A percentile compares a stretch with the other conserved stretches of the same genome.
phyloP scores from a whole-genome alignment of 2,329 filamentous ascomycete genomes.

The Colletotrichum euphorbiae region DNA sequence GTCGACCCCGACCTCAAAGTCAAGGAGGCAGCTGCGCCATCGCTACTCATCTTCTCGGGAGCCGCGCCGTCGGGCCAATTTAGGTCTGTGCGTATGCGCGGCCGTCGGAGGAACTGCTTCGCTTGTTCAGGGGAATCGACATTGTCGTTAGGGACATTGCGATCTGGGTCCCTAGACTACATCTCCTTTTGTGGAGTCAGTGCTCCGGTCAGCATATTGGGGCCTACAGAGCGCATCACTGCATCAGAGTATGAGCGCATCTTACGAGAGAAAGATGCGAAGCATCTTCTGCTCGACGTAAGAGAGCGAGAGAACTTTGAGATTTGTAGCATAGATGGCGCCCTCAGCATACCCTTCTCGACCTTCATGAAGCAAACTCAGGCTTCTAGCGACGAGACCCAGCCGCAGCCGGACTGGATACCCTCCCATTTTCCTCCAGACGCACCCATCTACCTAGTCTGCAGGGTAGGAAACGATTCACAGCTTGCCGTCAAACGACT shows the following conservation, averaged over 20 bases:
- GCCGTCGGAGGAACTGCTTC: constrained; percentile 76
- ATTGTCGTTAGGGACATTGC: constrained; percentile 72
- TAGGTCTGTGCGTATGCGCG: constrained; percentile 79
- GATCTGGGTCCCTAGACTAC: constrained; percentile 80
- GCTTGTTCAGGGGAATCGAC: constrained; percentile 76
- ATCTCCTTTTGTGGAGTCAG: constrained; percentile 83
- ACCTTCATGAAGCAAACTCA: constrained; percentile 67
- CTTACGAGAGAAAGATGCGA: constrained; percentile 16
- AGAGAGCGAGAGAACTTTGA: constrained; percentile 87
- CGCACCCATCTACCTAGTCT: constrained; percentile 76
- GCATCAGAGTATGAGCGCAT: constrained; percentile 67
- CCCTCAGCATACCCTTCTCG: constrained; percentile 74
- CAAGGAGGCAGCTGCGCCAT: constrained; percentile 39
- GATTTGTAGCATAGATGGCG: constrained; percentile 80
- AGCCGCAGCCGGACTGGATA: constrained; percentile 51
- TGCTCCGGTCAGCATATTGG: constrained; percentile 66
- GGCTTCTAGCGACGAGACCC: constrained; percentile 33
- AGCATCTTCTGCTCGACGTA: constrained; percentile 80
- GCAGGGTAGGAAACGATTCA: constrained; percentile 82
- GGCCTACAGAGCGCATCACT: constrained; percentile 74
- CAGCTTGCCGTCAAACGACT: constrained; percentile 76
- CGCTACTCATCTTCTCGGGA: constrained; percentile 62
- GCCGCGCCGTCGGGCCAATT: constrained; percentile 63
- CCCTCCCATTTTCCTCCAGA: constrained; percentile 52
- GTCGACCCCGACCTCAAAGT: constrained; percentile 42